Base-by-base conservation (phyloP, 257 asterid genomes). In the Solanum acaule region DNA sequence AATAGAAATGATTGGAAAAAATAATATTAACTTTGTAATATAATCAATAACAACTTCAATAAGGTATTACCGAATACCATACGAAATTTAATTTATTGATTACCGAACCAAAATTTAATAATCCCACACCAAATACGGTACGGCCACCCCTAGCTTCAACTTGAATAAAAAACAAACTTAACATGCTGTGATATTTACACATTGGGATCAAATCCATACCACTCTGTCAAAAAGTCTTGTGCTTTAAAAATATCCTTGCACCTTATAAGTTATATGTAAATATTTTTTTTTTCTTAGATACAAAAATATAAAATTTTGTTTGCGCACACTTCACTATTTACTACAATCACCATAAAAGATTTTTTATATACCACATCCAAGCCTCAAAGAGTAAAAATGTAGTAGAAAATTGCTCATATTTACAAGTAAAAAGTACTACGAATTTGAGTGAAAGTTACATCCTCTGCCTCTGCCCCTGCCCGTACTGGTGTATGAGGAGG, bases 381-480 rank as follows among this genome's bases (percentile, higher is more conserved):
- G 27, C 46, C 72, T 14, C 49, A 14, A 14, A 25, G 68, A 33
- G 15, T 44, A 13, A 52, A 23, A 6, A 10, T 6, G 4, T 27
- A 29, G 9, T 63, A 44, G 72, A 34, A 42, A 42, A 40, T 8
- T 33, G 22, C 59, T 29, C 3, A 46, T 20, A 81, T 46, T 81
- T 81, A 81, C 86, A 81, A 81, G 86, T 81, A 27, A 81, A 81
- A 81, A 46, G 63, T 11, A 49, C 3, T 81, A 81, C 86, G 68
- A 81, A 81, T 81, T 46, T 29, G 68, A 46, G 4, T 29, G 16
- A 5, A 46, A 77, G 59, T n/a, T 44, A 29, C 29, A 81, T 10
- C 88, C 67, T n/a, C 52, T 23, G 52, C 33, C 59, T 13, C 61
- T 14, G 93, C 93, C 83, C 91, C 91, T 52, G 91, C 63, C 63